Evolutionary conservation across 1,284 basidiomycete species (phyloP).

Genomic region (Chalciporus sp.): DNA sequence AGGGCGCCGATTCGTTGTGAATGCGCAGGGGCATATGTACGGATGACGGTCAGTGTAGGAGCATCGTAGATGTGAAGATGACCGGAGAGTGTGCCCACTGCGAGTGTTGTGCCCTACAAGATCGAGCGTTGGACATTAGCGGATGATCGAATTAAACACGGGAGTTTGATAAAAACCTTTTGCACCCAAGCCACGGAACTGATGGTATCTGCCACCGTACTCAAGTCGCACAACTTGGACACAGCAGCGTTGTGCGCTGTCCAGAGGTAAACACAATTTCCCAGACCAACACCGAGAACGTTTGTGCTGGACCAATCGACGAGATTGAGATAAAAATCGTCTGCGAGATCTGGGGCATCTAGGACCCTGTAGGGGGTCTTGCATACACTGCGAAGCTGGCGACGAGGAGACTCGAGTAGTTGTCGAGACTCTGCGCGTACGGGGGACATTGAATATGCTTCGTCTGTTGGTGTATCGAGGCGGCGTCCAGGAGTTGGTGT

Average conservation of each 20-base stretch:
- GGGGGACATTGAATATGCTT: constrained; percentile 89
- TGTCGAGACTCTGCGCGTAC: constrained; percentile 83
- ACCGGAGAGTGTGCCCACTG: constrained; percentile 89
- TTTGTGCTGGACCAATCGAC: constrained; percentile 98
- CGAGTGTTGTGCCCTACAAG: constrained; percentile 79
- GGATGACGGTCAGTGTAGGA: constrained; percentile 71
- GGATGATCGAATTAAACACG: constrained; percentile 26
- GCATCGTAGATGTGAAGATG: constrained; percentile 95
- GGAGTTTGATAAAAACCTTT: constrained; percentile 52
- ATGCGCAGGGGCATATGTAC: constrained; percentile 90
- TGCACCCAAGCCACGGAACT: constrained; percentile 93
- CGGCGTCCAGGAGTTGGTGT: constrained; percentile 54
- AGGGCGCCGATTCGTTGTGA: constrained; percentile 88
- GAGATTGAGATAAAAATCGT: constrained; percentile 98
- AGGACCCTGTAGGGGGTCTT: constrained; percentile 98
- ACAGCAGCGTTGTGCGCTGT: constrained; percentile 92
- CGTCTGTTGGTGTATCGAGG: constrained; percentile 77
- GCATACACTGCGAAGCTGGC: constrained; percentile 81
- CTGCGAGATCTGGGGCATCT: constrained; percentile 95
- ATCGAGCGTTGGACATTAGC: not conserved
- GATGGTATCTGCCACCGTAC: constrained; percentile 63
- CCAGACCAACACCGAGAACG: constrained; percentile 91
- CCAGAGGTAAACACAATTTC: constrained; percentile 95
- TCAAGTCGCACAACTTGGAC: constrained; percentile 88
- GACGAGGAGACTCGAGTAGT: constrained; percentile 85